phyloP scores from a whole-genome alignment of 1,284 basidiomycete genomes.

The Ustilago hordei region DNA sequence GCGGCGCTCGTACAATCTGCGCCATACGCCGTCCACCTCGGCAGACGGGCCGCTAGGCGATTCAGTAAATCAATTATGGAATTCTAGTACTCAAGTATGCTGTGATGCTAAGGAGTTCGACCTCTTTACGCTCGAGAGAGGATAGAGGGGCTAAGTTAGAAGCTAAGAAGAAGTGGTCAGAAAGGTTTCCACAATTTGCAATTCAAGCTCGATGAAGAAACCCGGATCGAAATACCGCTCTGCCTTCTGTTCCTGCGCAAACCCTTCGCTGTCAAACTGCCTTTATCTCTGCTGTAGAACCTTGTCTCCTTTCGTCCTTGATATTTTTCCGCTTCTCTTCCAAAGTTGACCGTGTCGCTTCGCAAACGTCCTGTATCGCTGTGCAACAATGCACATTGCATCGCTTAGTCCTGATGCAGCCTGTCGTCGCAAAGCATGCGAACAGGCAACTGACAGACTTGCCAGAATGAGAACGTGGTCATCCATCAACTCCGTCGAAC shows the following conservation, averaged over 20 bases:
- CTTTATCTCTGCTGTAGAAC: neutral
- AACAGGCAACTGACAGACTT: neutral
- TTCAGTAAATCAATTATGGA: too few relatives aligned
- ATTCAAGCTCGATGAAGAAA: slow-evolving; percentile 1
- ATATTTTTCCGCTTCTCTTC: slow-evolving; percentile 1
- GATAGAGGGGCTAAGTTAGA: neutral
- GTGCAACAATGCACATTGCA: neutral
- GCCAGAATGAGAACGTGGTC: slow-evolving; percentile 9
- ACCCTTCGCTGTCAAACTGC: slow-evolving; percentile 2
- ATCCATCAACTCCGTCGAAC: slow-evolving; percentile 8
- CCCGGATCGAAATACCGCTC: neutral
- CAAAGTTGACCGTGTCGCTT: neutral
- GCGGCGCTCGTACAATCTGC: slow-evolving; percentile 25
- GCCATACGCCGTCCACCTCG: neutral
- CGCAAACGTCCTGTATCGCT: neutral
- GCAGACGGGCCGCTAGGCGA: neutral
- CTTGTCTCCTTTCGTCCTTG: neutral
- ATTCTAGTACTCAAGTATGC: too few relatives aligned
- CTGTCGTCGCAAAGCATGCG: neutral
- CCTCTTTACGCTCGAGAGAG: neutral
- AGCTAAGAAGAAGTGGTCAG: neutral
- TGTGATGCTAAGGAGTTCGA: neutral
- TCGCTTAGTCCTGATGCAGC: neutral
- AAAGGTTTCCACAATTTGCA: neutral
- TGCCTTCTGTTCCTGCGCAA: neutral